Evolutionary conservation across 192 early-diverging fungal genomes (phyloP).

Genomic region (Anaeromyces robustus): DNA sequence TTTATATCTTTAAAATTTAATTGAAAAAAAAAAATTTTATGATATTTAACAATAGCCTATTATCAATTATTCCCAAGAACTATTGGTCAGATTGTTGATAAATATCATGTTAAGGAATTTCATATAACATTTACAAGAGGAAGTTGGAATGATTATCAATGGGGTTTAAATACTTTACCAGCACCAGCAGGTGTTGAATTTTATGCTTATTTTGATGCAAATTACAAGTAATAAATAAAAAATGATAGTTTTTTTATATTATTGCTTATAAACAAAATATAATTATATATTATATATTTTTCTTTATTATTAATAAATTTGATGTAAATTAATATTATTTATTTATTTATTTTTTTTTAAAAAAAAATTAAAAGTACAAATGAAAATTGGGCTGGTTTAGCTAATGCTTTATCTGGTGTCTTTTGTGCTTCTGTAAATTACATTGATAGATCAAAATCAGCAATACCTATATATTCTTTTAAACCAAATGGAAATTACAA

Average conservation of each 20-base stretch:
- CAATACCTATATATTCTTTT: slow-evolving; percentile 31
- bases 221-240: slow-evolving; percentile 12
- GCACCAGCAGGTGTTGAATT: slow-evolving; percentile 50
- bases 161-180: slow-evolving; percentile 57
- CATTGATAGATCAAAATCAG: slow-evolving; percentile 63
- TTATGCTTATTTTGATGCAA: slow-evolving; percentile 10
- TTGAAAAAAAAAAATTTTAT: no score
- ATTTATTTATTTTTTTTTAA: neutral
- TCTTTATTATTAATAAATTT: no score
- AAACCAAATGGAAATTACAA: slow-evolving; percentile 1
- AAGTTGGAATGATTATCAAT: slow-evolving; percentile 60
- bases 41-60: slow-evolving; percentile 16
- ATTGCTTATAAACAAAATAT: no score
- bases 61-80: slow-evolving; percentile 70
- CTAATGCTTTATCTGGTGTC: slow-evolving; percentile 79
- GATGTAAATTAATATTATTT: neutral
- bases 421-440: slow-evolving; percentile 96
- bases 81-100: slow-evolving; percentile 65
- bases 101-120: slow-evolving; percentile 59
- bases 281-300: no score
- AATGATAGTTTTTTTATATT: neutral
- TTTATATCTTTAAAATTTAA: no score
- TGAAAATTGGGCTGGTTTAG: slow-evolving; percentile 67
- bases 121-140: slow-evolving; percentile 85
- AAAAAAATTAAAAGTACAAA: slow-evolving; percentile 27